Base-by-base conservation (phyloP, 768 basidiomycete species). In the Obba rivulosa region DNA sequence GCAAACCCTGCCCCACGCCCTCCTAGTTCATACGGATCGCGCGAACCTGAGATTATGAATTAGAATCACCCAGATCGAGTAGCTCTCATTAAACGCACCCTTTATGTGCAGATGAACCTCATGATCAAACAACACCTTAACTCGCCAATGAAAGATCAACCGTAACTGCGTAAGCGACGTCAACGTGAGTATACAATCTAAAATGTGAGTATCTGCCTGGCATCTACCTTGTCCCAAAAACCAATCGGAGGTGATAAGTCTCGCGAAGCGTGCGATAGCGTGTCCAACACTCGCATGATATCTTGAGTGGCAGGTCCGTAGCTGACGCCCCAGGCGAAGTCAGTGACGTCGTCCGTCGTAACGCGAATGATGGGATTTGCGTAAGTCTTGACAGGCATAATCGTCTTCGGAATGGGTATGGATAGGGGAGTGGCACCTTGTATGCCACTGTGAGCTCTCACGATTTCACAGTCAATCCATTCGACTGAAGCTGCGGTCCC, bases 331-430 rank as follows among this genome's bases (percentile, higher is more conserved):
- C 94, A 98, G 14, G 85, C 80, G 52, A 96, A 77, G 34, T 83
- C 78, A 0, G 91, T 88, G 4, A 83, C 74, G 25, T 70, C 73
- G 18, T 76, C 67, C 4, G 85, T 80, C n/a, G 72, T 68, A 41
- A 96, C 76, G 17, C 75, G 73, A 55, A 97, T 76, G 11, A 69
- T 66, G 3, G 92, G 90, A 39, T 78, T 75, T 1, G 89, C 87
- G 59, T 94, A 96, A 8, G 85, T 89, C 67, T 98, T 98, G 57
- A 94, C 87, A 0, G 94, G 87, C 88, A 93, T 95, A 49, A 92
- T 85, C 0, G 92, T 94, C 65, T 94, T 96, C 2, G 92, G 91
- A 28, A 95, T 74, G 36, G 67, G 53, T 35, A 93, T 65, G 21
- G 69, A 70, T 41, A 93, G 75, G 4, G 77, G 72, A 1, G 69